phyloP scores from a whole-genome alignment of 768 basidiomycete genomes.

The Boletales sp. region DNA sequence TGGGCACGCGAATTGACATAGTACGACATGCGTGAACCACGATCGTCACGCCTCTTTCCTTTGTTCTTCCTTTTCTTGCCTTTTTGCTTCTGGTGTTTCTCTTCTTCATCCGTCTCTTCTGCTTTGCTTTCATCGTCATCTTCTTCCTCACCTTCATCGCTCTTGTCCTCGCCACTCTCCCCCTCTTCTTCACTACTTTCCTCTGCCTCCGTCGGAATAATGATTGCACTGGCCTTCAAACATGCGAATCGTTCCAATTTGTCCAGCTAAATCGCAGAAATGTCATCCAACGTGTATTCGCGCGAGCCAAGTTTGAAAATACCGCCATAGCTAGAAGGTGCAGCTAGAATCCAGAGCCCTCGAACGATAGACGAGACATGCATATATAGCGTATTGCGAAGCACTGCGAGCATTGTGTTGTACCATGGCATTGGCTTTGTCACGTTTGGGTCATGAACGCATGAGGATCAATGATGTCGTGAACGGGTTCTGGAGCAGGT shows the following conservation, averaged over 20 bases:
- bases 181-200: slow-evolving; percentile 61
- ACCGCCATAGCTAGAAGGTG: slow-evolving; percentile 67
- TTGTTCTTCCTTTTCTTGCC: neutral
- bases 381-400: slow-evolving; percentile 85
- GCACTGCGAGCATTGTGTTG: slow-evolving; percentile 84
- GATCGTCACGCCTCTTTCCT: slow-evolving; percentile 12
- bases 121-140: slow-evolving; percentile 22
- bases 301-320: slow-evolving; percentile 79
- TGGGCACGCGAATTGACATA: slow-evolving; percentile 39
- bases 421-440: slow-evolving; percentile 72
- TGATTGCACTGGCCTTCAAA: slow-evolving; percentile 61
- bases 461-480: slow-evolving; percentile 42
- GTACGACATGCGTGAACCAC: neutral
- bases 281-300: slow-evolving; percentile 90
- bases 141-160: slow-evolving; percentile 50
- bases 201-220: slow-evolving; percentile 59
- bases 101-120: too few relatives aligned
- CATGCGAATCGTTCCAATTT: slow-evolving; percentile 79
- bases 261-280: slow-evolving; percentile 74
- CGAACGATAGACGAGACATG: slow-evolving; percentile 32
- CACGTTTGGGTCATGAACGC: slow-evolving; percentile 63
- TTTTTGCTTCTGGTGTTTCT: slow-evolving; percentile 12
- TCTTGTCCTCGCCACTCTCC: slow-evolving; percentile 56
- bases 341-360: neutral
- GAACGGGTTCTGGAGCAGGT: neutral